Evolutionary conservation across 306 rosid species (phyloP), one percentile per base, ranked within the genome.

Genomic region (Malus asiatica): DNA sequence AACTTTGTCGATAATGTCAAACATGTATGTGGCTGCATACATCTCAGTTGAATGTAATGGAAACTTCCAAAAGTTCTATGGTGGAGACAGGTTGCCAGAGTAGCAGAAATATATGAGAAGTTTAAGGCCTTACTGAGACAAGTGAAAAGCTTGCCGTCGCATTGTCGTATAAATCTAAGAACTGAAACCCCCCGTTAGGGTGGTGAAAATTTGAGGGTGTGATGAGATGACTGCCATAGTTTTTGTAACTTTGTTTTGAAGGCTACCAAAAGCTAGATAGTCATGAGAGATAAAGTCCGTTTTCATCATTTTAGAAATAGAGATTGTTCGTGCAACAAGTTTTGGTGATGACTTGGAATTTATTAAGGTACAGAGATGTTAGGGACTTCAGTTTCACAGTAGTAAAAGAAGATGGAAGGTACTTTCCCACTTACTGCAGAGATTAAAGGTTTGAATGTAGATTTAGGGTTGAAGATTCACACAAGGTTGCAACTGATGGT

Each of bases 121-220:
- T 72, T 78, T 75, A 79, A 80, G 52, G 42, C 38, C 46, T 53
- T 79, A 70, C 48, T 78, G 58, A 72, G 80, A 63, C 66, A 68
- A 46, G 79, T 82, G 93, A 90, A 83, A 90, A 88, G 78, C 82
- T 88, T 10, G 91, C 91, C 62, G 73, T 90, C 76, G 83, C 86
- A 14, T 88, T 85, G 78, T 29, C 74, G 83, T 74, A 46, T 82
- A 61, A 67, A 71, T 68, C 30, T 71, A 65, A 59, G 77, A 68
- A 70, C 82, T 32, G 79, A 78, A 48, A 76, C 76, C 53, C 53
- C 84, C 91, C 67, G 79, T 88, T 66, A 80, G 89, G 44, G 90
- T 90, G 60, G 83, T 90, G 74, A 88, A 90, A 90, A 90, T 76
- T 77, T 88, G 79, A 78, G 91, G 70, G 82, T 82, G 32, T 87